These are phyloP conservation scores for Diplodia sapinea DNA, from an alignment of 2,329 filamentous ascomycete genomes.

Conservation along the genomic window DNA sequence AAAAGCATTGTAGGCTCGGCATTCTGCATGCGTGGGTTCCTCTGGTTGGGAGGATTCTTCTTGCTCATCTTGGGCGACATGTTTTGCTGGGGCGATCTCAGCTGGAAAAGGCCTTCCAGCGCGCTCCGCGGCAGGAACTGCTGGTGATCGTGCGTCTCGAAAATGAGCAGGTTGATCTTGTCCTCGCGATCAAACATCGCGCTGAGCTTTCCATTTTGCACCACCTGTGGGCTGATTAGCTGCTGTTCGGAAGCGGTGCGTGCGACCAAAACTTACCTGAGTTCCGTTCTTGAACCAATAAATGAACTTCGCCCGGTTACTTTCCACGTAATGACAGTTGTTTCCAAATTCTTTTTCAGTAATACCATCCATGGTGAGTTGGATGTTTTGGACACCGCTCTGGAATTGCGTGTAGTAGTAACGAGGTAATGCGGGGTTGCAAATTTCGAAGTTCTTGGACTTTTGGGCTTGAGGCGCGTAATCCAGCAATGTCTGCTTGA, in stretches of 20 bases:
- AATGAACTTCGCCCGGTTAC: slow-evolving; percentile 76
- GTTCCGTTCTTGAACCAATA: slow-evolving; percentile 88
- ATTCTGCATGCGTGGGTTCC: slow-evolving; percentile 53
- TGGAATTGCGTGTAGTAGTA: slow-evolving; percentile 91
- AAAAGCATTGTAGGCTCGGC: slow-evolving; percentile 51
- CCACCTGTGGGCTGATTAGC: slow-evolving; percentile 61
- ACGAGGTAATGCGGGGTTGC: slow-evolving; percentile 78
- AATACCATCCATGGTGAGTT: slow-evolving; percentile 78
- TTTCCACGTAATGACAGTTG: slow-evolving; percentile 76
- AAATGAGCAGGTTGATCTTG: slow-evolving; percentile 84
- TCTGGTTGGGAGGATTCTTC: slow-evolving; percentile 60
- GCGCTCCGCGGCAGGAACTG: slow-evolving; percentile 79
- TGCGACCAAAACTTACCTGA: slow-evolving; percentile 65
- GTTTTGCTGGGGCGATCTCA: slow-evolving; percentile 61
- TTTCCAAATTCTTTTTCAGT: slow-evolving; percentile 63
- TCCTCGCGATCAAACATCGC: slow-evolving; percentile 80
- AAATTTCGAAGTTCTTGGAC: slow-evolving; percentile 86
- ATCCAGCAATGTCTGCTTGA: slow-evolving; percentile 72
- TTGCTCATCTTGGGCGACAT: slow-evolving; percentile 64
- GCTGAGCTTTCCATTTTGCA: slow-evolving; percentile 76
- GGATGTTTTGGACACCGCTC: slow-evolving; percentile 83
- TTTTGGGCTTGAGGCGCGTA: slow-evolving; percentile 52
- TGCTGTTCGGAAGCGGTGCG: not conserved
- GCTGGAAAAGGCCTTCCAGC: slow-evolving; percentile 53
- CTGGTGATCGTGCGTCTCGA: slow-evolving; percentile 75